A percentile compares a stretch with the other conserved stretches of the same genome.
Evolutionary conservation across 768 basidiomycete species (phyloP).

Genomic region (Kwoniella newhampshirensis): DNA sequence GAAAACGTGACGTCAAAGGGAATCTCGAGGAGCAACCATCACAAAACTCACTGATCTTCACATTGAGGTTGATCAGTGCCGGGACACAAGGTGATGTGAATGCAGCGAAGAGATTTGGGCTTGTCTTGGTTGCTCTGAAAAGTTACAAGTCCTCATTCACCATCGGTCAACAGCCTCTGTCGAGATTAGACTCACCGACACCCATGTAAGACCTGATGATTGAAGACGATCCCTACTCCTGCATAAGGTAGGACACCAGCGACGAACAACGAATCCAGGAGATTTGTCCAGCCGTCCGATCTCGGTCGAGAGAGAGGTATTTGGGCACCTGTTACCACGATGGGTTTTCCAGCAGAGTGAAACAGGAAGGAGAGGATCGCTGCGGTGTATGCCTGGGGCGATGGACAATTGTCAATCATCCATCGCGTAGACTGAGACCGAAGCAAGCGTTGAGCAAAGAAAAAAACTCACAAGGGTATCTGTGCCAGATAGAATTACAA

Average conservation of each 20-base stretch:
- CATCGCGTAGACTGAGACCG: no score
- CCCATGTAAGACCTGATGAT: slow-evolving; percentile 43
- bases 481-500: slow-evolving; percentile 45
- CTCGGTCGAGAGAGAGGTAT: slow-evolving; percentile 42
- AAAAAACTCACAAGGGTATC: slow-evolving; percentile 40
- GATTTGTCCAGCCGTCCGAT: slow-evolving; percentile 47
- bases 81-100: slow-evolving; percentile 43
- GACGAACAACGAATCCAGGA: slow-evolving; percentile 42
- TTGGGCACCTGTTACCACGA: slow-evolving; percentile 45
- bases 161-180: not conserved
- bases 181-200: slow-evolving; percentile 23
- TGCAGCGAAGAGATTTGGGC: slow-evolving; percentile 41
- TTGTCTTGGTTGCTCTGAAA: slow-evolving; percentile 37
- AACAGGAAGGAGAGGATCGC: slow-evolving; percentile 47
- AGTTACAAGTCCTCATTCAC: no score
- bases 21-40: not conserved
- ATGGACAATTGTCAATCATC: no score
- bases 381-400: slow-evolving; percentile 40
- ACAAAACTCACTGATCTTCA: slow-evolving; percentile 43
- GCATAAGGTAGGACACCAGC: slow-evolving; percentile 38
- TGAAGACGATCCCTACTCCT: slow-evolving; percentile 44
- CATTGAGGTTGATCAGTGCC: slow-evolving; percentile 42
- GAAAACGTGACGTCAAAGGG: not conserved
- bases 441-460: not conserved
- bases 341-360: slow-evolving; percentile 41